Conservation (phyloP, 306 rosid genomes). For the barrel medic (Medicago truncatula) region DNA sequence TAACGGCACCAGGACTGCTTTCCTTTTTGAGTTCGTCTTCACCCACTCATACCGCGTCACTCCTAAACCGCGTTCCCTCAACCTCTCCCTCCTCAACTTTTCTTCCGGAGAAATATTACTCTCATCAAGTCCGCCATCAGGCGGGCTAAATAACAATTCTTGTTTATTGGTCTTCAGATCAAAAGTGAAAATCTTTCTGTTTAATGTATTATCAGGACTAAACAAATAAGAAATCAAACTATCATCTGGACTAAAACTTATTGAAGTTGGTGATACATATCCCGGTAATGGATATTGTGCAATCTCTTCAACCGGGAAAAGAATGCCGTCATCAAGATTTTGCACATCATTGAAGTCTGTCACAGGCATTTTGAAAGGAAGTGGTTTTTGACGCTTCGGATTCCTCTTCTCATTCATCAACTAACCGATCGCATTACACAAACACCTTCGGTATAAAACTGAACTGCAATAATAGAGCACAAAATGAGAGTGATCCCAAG, state of each 20-base stretch:
- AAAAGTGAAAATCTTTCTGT: constrained; percentile 69
- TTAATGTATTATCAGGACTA: constrained; percentile 82
- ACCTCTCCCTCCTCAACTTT: constrained; percentile 95
- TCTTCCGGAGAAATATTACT: constrained; percentile 86
- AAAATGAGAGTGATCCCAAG: constrained; percentile 38
- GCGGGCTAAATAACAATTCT: constrained; percentile 81
- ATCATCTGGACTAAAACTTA: constrained; percentile 86
- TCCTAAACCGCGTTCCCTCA: constrained; percentile 93
- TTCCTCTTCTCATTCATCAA: constrained; percentile 68
- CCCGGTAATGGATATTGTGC: constrained; percentile 94
- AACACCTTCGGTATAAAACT: constrained; percentile 36
- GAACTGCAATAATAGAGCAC: constrained; percentile 43
- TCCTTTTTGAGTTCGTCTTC: constrained; percentile 68
- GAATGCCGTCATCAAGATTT: constrained; percentile 57
- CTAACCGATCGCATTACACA: constrained; percentile 81
- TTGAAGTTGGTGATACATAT: constrained; percentile 74
- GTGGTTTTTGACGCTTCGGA: constrained; percentile 69
- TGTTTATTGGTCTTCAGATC: constrained; percentile 64
- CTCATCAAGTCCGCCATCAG: constrained; percentile 92
- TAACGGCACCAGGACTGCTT: constrained; percentile 85
- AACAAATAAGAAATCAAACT: constrained; percentile 66
- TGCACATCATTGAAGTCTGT: constrained; percentile 62
- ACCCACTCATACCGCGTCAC: constrained; percentile 97
- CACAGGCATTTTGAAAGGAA: constrained; percentile 66
- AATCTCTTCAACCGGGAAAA: constrained; percentile 87